Evolutionary conservation across 2,329 filamentous ascomycete genomes (phyloP).

Genomic region (Fusarium citri): DNA sequence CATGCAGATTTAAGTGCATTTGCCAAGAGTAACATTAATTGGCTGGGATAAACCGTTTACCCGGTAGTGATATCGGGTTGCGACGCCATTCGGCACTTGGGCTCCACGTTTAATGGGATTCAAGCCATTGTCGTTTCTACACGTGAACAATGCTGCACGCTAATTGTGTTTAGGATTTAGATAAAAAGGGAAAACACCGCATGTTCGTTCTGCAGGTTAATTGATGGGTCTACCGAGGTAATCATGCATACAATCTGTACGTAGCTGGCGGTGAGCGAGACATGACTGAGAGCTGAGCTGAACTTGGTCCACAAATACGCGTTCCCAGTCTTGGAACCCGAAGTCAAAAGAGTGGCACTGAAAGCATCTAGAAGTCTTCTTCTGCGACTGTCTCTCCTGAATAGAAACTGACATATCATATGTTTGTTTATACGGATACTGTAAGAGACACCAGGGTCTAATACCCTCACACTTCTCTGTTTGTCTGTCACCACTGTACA

Average conservation of each 20-base stretch:
- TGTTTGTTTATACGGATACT: too few relatives aligned
- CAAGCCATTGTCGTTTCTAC: slow-evolving; percentile 12
- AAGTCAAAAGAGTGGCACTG: background rate
- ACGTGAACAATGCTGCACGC: slow-evolving; percentile 5
- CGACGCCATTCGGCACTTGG: background rate
- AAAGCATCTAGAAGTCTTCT: slow-evolving; percentile 19
- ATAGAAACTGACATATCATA: background rate
- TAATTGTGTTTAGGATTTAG: background rate
- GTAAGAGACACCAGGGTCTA: background rate
- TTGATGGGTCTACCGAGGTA: background rate
- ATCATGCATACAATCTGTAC: too few relatives aligned
- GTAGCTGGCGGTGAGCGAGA: slow-evolving; percentile 7
- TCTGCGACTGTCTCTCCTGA: background rate
- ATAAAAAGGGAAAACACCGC: background rate
- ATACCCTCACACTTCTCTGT: background rate
- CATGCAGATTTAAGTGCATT: slow-evolving; percentile 8
- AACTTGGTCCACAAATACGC: background rate
- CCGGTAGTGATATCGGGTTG: background rate
- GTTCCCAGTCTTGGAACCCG: background rate
- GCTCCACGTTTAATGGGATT: background rate
- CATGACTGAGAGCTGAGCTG: background rate
- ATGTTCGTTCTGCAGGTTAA: background rate
- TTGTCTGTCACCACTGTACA: background rate
- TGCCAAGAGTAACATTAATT: background rate
- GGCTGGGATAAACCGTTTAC: background rate